Percentiles rank a stretch among this genome's conserved stretches.
Conservation (phyloP, 2,329 filamentous ascomycete genomes). For the Fragosphaeria purpurea region DNA sequence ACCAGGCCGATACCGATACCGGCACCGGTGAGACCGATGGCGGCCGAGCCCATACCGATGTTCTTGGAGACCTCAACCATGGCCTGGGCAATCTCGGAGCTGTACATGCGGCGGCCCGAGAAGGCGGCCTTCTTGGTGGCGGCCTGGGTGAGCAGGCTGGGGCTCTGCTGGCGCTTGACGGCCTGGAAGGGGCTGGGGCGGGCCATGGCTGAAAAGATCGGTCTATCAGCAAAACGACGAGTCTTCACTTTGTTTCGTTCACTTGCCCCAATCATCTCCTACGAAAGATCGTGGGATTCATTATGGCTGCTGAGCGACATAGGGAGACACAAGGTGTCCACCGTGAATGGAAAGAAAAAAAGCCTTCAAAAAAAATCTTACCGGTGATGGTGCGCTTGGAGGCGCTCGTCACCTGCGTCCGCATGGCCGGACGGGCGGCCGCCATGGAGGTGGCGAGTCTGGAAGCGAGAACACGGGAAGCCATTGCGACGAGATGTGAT, state of each 20-base stretch:
- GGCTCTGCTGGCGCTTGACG: slow-evolving; percentile 64
- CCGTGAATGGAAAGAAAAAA: background rate
- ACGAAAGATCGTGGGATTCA: no score
- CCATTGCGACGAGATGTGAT: slow-evolving; percentile 60
- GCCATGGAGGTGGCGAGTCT: slow-evolving; percentile 69
- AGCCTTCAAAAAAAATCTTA: slow-evolving; percentile 31
- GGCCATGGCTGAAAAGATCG: slow-evolving; percentile 36
- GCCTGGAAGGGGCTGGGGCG: slow-evolving; percentile 57
- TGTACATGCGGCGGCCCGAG: slow-evolving; percentile 63
- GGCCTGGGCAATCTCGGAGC: slow-evolving; percentile 78
- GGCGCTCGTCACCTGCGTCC: slow-evolving; percentile 51
- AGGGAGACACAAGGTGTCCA: background rate
- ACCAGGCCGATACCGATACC: slow-evolving; percentile 95
- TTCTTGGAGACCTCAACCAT: slow-evolving; percentile 88
- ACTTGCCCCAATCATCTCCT: no score
- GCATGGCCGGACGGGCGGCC: slow-evolving; percentile 66
- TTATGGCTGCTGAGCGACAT: background rate
- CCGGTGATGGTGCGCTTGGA: slow-evolving; percentile 69
- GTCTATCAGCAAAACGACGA: slow-evolving; percentile 9
- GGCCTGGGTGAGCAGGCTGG: slow-evolving; percentile 53
- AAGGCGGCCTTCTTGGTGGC: slow-evolving; percentile 52
- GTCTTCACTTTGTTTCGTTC: background rate
- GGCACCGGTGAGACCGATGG: slow-evolving; percentile 85
- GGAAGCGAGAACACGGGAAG: slow-evolving; percentile 67
- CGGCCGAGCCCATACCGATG: slow-evolving; percentile 79